Evolutionary conservation across 805 yeast species (phyloP).

Genomic region (Lipomyces kockii): DNA sequence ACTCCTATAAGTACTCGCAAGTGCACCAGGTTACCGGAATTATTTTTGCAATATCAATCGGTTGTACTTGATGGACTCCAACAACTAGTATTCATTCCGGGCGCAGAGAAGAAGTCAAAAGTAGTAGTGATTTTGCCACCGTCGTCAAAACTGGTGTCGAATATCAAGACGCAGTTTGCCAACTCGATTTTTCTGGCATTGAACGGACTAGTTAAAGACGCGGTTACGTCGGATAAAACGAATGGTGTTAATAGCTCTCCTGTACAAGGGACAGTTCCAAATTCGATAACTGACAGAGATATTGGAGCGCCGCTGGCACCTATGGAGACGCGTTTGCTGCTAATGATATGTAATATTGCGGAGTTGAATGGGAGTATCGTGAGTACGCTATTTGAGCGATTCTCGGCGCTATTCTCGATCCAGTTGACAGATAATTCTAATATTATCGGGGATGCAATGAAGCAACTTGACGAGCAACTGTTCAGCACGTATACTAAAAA

Average conservation of each 20-base stretch:
- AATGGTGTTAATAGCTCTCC: neutral
- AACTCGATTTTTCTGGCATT: slow-evolving; percentile 46
- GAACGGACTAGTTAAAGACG: slow-evolving; percentile 41
- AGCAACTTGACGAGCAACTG: slow-evolving; percentile 57
- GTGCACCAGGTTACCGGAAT: slow-evolving; percentile 49
- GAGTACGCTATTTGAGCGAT: slow-evolving; percentile 55
- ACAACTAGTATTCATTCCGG: slow-evolving; percentile 34
- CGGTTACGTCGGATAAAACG: slow-evolving; percentile 39
- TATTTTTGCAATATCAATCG: slow-evolving; percentile 49
- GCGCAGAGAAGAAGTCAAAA: slow-evolving; percentile 28
- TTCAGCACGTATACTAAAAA: slow-evolving; percentile 59
- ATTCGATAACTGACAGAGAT: neutral
- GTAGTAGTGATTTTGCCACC: slow-evolving; percentile 45
- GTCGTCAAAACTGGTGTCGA: slow-evolving; percentile 42
- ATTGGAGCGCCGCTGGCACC: slow-evolving; percentile 34
- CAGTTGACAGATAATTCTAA: slow-evolving; percentile 51
- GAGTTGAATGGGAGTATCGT: slow-evolving; percentile 53
- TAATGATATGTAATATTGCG: slow-evolving; percentile 60
- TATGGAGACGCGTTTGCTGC: slow-evolving; percentile 55
- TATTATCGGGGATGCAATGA: slow-evolving; percentile 53
- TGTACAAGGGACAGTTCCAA: neutral
- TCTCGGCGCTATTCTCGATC: slow-evolving; percentile 57
- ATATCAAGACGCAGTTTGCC: slow-evolving; percentile 47
- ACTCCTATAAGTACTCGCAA: slow-evolving; percentile 30
- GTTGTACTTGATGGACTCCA: slow-evolving; percentile 45